Base-by-base conservation (phyloP, 2,329 filamentous ascomycete genomes). In the Geosmithia putterillii region DNA sequence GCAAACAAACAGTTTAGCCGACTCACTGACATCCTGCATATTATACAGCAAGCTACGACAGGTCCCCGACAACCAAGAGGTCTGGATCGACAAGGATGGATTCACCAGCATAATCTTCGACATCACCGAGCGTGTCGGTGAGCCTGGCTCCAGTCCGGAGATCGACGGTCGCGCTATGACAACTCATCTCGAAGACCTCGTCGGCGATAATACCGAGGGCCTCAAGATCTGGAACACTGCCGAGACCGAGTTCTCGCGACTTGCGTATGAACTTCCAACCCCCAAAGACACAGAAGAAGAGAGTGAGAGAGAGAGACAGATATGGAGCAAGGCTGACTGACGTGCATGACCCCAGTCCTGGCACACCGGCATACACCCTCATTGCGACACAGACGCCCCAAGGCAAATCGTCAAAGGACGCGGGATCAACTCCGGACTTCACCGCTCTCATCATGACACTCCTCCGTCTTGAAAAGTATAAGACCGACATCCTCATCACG, bases 81-180 rank as follows among this genome's bases (percentile, higher is more conserved):
- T 95, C 52, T 95, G 81, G 66, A 81, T 95, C 55, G 87, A 94
- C 58, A 73, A 76, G 50, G 74, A 83, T 48, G 88, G 87, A 41
- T 89, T 89, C 61, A 86, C 86, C 3, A 88, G 77, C 63, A 80
- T 95, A 59, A 89, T 95, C 53, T 75, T 95, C 61, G 90, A 96
- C 55, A 86, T 96, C 55, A 83, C 85, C 44, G 83, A 95, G 66
- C 83, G 85, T 44, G 81, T 94, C 19, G 74, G 76, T 46, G 58
- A 62, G 14, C 54, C 74, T 4, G 69, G 71, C 23, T 67, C 63
- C 37, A 63, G 68, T 2, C 68, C 77, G 17, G 73, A 79, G 54
- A 74, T 75, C 32, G 79, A 89, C 53, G 81, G 83, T 44, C 75
- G 73, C 38, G 86, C 87, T 19, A 65, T 83, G 55, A 78, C 79